Evolutionary conservation across 768 basidiomycete species (phyloP).

Genomic region (Coprinopsis strossmayeri): DNA sequence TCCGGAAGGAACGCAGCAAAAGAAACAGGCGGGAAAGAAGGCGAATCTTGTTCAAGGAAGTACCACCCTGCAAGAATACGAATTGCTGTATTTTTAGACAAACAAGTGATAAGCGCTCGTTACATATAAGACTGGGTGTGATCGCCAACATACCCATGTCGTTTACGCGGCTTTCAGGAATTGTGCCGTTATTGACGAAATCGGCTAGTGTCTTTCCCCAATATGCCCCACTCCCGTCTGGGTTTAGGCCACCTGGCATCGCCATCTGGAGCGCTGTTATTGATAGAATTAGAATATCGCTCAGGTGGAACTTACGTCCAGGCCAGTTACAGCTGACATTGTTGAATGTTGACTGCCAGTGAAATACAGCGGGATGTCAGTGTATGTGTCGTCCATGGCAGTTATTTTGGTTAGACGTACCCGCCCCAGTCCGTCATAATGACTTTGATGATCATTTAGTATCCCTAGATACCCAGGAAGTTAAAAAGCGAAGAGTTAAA

Average conservation of each 20-base stretch:
- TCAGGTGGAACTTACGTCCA: conserved; percentile 45
- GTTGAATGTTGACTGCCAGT: conserved; percentile 42
- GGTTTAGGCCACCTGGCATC: conserved; percentile 58
- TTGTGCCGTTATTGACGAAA: conserved; percentile 66
- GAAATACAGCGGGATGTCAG: too few species aligned
- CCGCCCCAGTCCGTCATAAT: conserved; percentile 76
- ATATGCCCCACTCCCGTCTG: conserved; percentile 44
- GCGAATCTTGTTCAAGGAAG: conserved; percentile 55
- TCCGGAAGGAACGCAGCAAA: conserved; percentile 61
- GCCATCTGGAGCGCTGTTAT: conserved; percentile 45
- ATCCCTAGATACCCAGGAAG: too few species aligned
- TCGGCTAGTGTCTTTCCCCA: conserved; percentile 65
- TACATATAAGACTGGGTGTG: background rate
- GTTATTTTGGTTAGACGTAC: conserved; percentile 20
- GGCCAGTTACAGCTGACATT: conserved; percentile 49
- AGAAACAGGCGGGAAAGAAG: conserved; percentile 57
- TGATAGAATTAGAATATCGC: background rate
- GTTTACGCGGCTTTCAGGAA: conserved; percentile 56
- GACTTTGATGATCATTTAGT: conserved; percentile 22
- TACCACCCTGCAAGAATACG: conserved; percentile 74
- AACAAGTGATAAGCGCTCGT: background rate
- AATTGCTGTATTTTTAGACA: conserved; percentile 43
- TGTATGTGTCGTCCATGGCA: background rate
- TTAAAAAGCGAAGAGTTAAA: background rate
- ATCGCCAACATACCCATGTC: conserved; percentile 56